Base-by-base conservation (phyloP, 768 basidiomycete species). In the Lentinula detonsa region DNA sequence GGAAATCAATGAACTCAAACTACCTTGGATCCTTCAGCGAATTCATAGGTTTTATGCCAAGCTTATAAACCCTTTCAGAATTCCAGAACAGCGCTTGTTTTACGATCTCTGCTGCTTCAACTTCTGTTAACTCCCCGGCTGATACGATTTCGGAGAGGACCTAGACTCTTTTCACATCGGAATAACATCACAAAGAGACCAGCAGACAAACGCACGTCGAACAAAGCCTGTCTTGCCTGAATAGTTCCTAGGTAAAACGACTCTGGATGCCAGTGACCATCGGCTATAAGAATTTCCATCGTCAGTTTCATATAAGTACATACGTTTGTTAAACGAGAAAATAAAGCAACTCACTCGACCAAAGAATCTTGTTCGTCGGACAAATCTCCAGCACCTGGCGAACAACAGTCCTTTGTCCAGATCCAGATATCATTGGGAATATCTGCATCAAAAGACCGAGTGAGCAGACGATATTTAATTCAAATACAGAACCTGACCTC, bases 311-410 rank as follows among this genome's bases (percentile, higher is more conserved):
- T 9, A 31, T 16, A n/a, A n/a, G n/a, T n/a, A 16, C 10, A 48
- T 13, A 46, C 16, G 49, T 39, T 13, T 39, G 37, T 28, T 28
- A 28, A 13, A 39, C 49, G 42, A 23, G 16, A 23, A 56, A 11
- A 35, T 35, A 59, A 4, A 5, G 46, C 9, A 9, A 72, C 83
- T 64, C 65, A 90, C 90, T 90, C 4, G 88, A 91, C 87, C 88
- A 93, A 75, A 93, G 68, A 31, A 92, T 83, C 68, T 91, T 93
- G 69, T 85, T 90, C 33, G 85, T 90, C 11, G 91, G 91, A 16
- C 81, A 76, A 13, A 91, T 72, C 70, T 92, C 91, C 2, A 92
- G 73, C 21, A 89, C 73, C 67, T 91, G 84, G 28, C 76, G 78
- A 33, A 91, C 70, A 50, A 86, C 77, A 0, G 71, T 66, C 10